phyloP scores from a whole-genome alignment of 1,284 basidiomycete species.

The Albatrellus sp. region DNA sequence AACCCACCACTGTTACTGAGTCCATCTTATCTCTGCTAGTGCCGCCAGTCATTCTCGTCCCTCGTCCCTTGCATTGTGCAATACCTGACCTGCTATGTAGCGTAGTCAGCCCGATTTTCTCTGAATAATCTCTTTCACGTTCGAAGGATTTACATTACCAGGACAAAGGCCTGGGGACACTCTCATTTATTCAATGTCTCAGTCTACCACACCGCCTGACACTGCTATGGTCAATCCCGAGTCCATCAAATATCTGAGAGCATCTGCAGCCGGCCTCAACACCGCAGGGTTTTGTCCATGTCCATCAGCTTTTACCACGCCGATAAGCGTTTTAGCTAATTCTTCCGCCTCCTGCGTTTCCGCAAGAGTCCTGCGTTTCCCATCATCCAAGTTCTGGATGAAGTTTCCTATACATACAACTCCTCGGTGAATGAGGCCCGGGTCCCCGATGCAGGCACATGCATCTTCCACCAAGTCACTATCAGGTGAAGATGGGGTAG shows the following conservation, averaged over 20 bases:
- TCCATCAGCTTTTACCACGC: conserved; percentile 29
- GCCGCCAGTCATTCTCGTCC: too few relatives aligned
- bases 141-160: too few relatives aligned
- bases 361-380: conserved; percentile 26
- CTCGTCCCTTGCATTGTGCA: too few relatives aligned
- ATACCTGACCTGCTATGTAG: too few relatives aligned
- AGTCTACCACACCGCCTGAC: background rate
- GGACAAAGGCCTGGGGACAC: too few relatives aligned
- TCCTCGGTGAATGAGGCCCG: conserved; percentile 65
- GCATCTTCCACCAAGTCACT: conserved; percentile 22
- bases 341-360: conserved; percentile 37
- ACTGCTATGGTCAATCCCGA: conserved; percentile 11
- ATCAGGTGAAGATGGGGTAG: conserved; percentile 19
- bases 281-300: conserved; percentile 22
- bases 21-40: too few relatives aligned
- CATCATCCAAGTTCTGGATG: conserved; percentile 29
- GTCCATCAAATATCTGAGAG: conserved; percentile 27
- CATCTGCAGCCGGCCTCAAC: conserved; percentile 31
- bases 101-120: too few relatives aligned
- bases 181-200: too few relatives aligned
- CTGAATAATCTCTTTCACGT: too few relatives aligned
- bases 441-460: conserved; percentile 23
- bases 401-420: conserved; percentile 62
- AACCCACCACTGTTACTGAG: too few relatives aligned
- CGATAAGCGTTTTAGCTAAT: conserved; percentile 35